Base-by-base conservation (phyloP, 2,329 filamentous ascomycete species). In the Venturiaceae sp. region DNA sequence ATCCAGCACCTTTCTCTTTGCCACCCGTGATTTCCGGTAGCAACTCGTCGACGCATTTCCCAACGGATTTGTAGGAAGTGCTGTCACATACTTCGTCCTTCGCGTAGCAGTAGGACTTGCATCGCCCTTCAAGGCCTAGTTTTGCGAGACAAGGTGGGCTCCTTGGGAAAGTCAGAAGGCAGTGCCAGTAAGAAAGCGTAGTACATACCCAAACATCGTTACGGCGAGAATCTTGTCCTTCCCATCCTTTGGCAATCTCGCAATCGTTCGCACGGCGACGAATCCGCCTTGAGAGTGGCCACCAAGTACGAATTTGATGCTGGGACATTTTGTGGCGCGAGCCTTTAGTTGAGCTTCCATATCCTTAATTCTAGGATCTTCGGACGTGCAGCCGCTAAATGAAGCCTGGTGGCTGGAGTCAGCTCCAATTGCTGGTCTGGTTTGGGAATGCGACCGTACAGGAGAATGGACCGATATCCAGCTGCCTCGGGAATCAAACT, bases 401-500 rank as follows among this genome's bases (percentile, higher is more conserved):
- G 28, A 60, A n/a, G 58, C 58, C 28, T 57, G 30, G 13, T 32
- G 26, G n/a, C 30, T 16, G 21, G 2, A 13, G 21, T 58, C 21
- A 28, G 26, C 39, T 5, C 26, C n/a, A 14, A 14, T 19, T 2
- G 16, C n/a, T 16, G 21, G 37, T 14, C 3, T 39, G 16, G 16
- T 39, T 14, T 13, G 14, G 41, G 23, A 14, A 28, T 13, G 3
- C 1, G 8, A 28, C 28, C 9, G 6, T 21, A 41, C 56, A n/a
- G 55, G 56, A 34, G 60, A 60, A 41, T 60, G 56, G 1, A 60
- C 56, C 11, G 54, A 36, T 60, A 58, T 23, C 58, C 56, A 3
- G 72, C 72, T 6, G 72, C 68, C n/a, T 75, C 61, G 57, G 65
- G 65, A 57, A 65, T 69, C 58, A 72, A 68, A 13, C 68, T 69